A percentile compares a stretch with the other conserved stretches of the same genome.
These are phyloP conservation scores for Fusarium robinianum DNA, from an alignment of 2,329 filamentous ascomycete genomes.

Conservation along the genomic window DNA sequence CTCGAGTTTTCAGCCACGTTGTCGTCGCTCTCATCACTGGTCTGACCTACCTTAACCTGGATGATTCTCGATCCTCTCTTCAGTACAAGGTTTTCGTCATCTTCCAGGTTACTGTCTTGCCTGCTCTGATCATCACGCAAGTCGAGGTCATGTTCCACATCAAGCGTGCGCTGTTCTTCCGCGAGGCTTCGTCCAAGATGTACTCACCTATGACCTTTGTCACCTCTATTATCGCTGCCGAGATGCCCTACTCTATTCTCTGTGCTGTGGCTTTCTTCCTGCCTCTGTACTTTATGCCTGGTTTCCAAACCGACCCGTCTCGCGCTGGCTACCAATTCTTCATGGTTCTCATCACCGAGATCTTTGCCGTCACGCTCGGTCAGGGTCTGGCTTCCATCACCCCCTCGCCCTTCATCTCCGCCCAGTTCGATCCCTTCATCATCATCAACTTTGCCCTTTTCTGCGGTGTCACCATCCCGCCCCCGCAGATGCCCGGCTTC, in stretches of 20 bases:
- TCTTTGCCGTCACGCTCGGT: constrained; percentile 81
- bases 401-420: constrained; percentile 76
- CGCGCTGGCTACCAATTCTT: constrained; percentile 87
- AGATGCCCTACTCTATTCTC: constrained; percentile 81
- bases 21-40: constrained; percentile 78
- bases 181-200: constrained; percentile 83
- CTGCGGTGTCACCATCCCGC: constrained; percentile 84
- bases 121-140: constrained; percentile 80
- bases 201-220: constrained; percentile 83
- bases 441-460: constrained; percentile 84
- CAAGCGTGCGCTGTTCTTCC: constrained; percentile 80
- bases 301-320: constrained; percentile 64
- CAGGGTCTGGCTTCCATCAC: constrained; percentile 79
- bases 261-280: constrained; percentile 83
- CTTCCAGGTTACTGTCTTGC: constrained; percentile 86
- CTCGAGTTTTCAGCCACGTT: constrained; percentile 82
- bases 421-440: constrained; percentile 80
- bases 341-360: constrained; percentile 79
- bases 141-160: constrained; percentile 81
- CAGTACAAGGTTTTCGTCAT: constrained; percentile 89
- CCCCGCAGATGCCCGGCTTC: constrained; percentile 72
- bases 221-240: constrained; percentile 76
- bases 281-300: constrained; percentile 83
- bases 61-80: constrained; percentile 74
- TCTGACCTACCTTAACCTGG: constrained; percentile 77